Base-by-base conservation (phyloP, 1,284 basidiomycete genomes). In the Tremellales sp. region DNA sequence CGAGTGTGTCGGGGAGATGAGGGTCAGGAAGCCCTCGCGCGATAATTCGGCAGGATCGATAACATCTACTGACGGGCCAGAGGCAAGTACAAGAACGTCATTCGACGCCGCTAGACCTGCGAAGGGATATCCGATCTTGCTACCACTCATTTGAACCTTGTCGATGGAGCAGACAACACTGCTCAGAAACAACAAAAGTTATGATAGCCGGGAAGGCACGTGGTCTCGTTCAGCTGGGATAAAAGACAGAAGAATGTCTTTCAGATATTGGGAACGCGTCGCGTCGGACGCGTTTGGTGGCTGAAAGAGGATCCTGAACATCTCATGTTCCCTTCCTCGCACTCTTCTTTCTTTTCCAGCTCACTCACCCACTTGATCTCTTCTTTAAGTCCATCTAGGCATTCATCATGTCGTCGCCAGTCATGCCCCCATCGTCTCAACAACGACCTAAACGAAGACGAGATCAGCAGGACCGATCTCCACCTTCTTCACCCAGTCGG, bases 11-110 rank as follows among this genome's bases (percentile, higher is more conserved):
- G 36, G 19, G 13, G 37, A 21, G 13, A 46, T 27, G 5, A 59
- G 68, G 44, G 75, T 84, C 15, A 15, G 29, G 29, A 31, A 8
- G 29, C 10, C 15, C 10, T 31, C 15, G 29, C 29, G 8, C 10
- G 29, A 31, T 31, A 8, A 8, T 8, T 15, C 29, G 83, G 67
- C 61, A 33, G 77, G 67, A 43, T 82, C 74, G 22, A 86, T 53
- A 5, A 83, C 65, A 48, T 83, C 81, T 2, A 87, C 77, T 53
- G 83, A 79, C 1, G 82, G 78, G 0, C 85, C 85, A 7, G 63
- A 52, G 3, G 85, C 87, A 2, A 79, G 77, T 35, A 83, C 81
- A 31, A 74, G 68, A 4, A 75, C 76, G n/a, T 75, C 72, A 5
- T 76, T 68, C 13, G 57, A n/a, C n/a, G n/a, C n/a, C n/a, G n/a